Evolutionary conservation across 108 stramenopile genomes (phyloP), one percentile per base, ranked within the genome.

Genomic region (Ochromonas danica): DNA sequence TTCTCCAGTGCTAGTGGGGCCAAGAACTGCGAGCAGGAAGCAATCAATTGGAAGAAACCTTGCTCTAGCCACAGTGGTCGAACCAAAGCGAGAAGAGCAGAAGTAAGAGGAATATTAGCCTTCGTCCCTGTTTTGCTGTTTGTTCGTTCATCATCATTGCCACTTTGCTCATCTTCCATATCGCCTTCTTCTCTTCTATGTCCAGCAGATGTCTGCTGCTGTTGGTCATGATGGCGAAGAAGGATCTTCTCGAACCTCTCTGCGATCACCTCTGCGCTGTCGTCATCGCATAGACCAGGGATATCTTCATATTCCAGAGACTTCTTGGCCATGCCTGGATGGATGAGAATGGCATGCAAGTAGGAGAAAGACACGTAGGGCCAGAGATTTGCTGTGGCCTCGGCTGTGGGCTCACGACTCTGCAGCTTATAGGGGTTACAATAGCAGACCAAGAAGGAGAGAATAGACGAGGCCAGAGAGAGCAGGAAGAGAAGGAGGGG

Each of bases 11-110:
- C 63, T 10, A 67, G 35, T 6, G 63, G 63, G 31, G 63, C 63
- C 6, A 67, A 10, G 25, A 22, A 67, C 30, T 10, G 14, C 3
- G 33, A 35, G 3, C 6, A 28, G 3, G 63, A 67, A 10, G 33
- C 63, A 31, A 67, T 10, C 3, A 67, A 67, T 33, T 67, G 63
- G 31, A 67, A 67, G 31, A 67, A 22, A 36, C 63, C 63, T 67
- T 67, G 63, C 63, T 6, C 17, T 14, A 67, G 25, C 30, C 17
- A 67, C 31, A 14, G 14, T 36, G 6, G 17, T 35, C 63, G 63
- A 67, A 67, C 35, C 63, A 67, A 67, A 22, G 10, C 51, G 51
- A 22, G 10, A 57, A 57, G 17, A 10, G 51, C 22, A 57, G 17
- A 57, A 17, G 22, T 22, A 57, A n/a, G n/a, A n/a, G n/a, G 51